phyloP scores from a whole-genome alignment of 306 rosid species.

The Sechiopsis laciniata region DNA sequence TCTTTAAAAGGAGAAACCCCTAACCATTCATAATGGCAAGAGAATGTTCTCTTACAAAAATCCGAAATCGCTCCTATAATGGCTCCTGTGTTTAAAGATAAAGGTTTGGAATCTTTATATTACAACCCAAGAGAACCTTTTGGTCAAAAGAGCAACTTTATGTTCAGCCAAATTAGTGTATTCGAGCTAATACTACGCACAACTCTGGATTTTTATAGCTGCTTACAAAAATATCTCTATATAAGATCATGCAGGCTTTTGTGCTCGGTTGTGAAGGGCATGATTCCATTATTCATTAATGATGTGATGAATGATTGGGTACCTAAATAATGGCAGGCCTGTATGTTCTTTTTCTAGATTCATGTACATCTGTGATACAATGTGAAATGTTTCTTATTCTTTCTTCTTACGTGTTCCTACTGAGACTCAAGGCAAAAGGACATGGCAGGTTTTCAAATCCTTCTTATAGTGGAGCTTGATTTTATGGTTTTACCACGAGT shows the following conservation, averaged over 20 bases:
- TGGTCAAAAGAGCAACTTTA: conserved; percentile 21
- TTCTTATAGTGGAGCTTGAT: conserved; percentile 5
- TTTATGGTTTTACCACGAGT: conserved; percentile 3
- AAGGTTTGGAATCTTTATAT: conserved; percentile 25
- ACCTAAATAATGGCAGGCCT: not conserved
- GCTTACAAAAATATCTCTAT: not conserved
- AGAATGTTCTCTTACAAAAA: not conserved
- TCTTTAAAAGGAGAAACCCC: not conserved
- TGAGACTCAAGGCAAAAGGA: not conserved
- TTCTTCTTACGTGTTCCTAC: not conserved
- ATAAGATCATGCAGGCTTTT: not conserved
- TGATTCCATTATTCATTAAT: not conserved
- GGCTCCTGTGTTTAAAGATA: conserved; percentile 15
- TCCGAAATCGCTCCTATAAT: not conserved
- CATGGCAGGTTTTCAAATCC: not conserved
- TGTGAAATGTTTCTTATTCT: not conserved
- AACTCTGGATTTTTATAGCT: not conserved
- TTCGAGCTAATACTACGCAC: not conserved
- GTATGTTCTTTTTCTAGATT: not conserved
- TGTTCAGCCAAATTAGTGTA: conserved; percentile 6
- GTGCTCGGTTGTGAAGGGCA: conserved; percentile 1
- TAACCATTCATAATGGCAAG: not conserved
- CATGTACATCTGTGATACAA: not conserved
- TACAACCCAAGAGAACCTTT: conserved; percentile 20
- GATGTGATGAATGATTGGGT: not conserved